phyloP scores from a whole-genome alignment of 148 eudicot species.

The Suaeda aralocaspica region DNA sequence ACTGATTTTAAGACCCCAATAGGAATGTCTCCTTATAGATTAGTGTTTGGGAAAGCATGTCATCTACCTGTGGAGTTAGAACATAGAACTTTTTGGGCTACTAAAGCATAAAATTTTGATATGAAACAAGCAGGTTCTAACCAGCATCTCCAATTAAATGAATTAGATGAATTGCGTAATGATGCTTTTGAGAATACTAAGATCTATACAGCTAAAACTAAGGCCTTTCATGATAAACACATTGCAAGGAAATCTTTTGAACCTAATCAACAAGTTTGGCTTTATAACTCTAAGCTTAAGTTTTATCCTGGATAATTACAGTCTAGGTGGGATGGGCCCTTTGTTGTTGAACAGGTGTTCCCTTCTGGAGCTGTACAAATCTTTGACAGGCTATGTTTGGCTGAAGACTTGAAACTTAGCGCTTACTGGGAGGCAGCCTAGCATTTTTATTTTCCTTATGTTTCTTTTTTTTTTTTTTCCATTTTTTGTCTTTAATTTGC shows the following conservation, averaged over 20 bases:
- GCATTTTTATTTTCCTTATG: not conserved
- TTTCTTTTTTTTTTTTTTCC: not conserved
- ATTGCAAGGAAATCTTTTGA: conserved; percentile 2
- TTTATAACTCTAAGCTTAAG: not conserved
- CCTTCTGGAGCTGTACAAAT: too few relatives aligned
- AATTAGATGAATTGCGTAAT: not conserved
- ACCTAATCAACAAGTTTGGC: conserved; percentile 1
- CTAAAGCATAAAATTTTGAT: too few relatives aligned
- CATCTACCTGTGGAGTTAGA: too few relatives aligned
- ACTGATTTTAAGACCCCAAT: too few relatives aligned
- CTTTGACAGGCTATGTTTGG: not conserved
- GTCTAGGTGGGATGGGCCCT: not conserved
- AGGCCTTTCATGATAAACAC: not conserved
- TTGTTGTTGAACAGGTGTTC: not conserved
- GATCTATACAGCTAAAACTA: too few relatives aligned
- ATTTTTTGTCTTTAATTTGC: not conserved
- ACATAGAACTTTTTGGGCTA: too few relatives aligned
- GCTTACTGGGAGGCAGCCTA: not conserved
- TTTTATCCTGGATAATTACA: not conserved
- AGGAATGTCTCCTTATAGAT: too few relatives aligned
- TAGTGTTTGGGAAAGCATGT: too few relatives aligned
- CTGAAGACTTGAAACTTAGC: not conserved
- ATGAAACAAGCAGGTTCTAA: too few relatives aligned
- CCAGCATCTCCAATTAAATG: not conserved
- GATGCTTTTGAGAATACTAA: not conserved